Evolutionary conservation across 2,329 filamentous ascomycete species (phyloP).

Genomic region (Aspergillus sp.): DNA sequence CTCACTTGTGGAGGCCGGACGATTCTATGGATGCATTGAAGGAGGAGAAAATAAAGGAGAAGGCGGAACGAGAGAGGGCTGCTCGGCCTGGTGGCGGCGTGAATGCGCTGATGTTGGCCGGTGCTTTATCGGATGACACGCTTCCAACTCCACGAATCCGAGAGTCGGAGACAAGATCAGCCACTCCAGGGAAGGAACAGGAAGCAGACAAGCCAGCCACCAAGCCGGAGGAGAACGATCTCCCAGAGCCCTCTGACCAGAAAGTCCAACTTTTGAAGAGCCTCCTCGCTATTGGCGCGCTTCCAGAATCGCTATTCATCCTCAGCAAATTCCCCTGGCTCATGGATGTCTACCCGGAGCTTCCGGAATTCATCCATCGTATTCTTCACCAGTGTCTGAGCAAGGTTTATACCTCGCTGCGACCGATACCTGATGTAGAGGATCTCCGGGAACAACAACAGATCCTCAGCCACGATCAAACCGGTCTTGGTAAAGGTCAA

Average conservation of each 20-base stretch:
- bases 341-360: conserved; percentile 76
- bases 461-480: conserved; percentile 60
- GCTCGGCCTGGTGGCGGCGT: conserved; percentile 67
- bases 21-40: conserved; percentile 75
- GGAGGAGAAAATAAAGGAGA: conserved; percentile 68
- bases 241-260: conserved; percentile 77
- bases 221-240: conserved; percentile 45
- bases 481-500: conserved; percentile 65
- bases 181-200: conserved; percentile 54
- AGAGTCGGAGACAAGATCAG: conserved; percentile 51
- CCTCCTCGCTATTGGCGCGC: conserved; percentile 82
- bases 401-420: conserved; percentile 63
- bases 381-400: conserved; percentile 78
- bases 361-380: conserved; percentile 78
- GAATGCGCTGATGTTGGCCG: conserved; percentile 85
- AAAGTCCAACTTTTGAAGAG: conserved; percentile 83
- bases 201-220: conserved; percentile 41
- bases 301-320: conserved; percentile 90
- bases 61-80: conserved; percentile 72
- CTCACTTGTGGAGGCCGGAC: conserved; percentile 84
- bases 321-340: conserved; percentile 92
- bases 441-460: conserved; percentile 50
- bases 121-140: conserved; percentile 81
- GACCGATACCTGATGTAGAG: conserved; percentile 44
- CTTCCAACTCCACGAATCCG: conserved; percentile 48